A percentile compares a stretch with the other conserved stretches of the same genome.
These are phyloP conservation scores for Closterium sp. DNA, from an alignment of 139 green algal genomes.

Conservation along the genomic window DNA sequence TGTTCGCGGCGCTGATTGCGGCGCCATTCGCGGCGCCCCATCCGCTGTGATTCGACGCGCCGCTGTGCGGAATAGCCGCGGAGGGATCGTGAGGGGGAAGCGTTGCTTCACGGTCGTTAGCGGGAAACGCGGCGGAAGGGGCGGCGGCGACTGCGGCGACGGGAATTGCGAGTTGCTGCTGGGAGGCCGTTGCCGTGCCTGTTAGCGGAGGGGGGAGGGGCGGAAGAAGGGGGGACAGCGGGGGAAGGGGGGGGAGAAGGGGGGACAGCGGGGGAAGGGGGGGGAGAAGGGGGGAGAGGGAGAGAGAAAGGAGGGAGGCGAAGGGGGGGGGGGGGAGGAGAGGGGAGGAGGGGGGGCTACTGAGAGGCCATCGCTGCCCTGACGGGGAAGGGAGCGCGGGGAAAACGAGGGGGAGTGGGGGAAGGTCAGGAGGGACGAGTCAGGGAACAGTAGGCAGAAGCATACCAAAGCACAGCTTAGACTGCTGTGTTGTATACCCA, in stretches of 20 bases:
- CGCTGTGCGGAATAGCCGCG: neutral
- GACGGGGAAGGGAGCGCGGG: too few species aligned
- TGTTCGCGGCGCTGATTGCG: neutral
- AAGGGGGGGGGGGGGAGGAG: neutral
- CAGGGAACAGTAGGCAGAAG: too few species aligned
- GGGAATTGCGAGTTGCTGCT: neutral
- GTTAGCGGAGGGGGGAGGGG: neutral
- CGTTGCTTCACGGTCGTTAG: neutral
- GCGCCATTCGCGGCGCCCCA: neutral
- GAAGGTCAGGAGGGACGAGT: too few species aligned
- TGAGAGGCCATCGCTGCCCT: too few species aligned
- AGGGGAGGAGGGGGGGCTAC: neutral
- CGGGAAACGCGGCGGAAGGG: neutral
- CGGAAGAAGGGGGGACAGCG: neutral
- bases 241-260: too few species aligned
- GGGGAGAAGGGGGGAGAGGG: neutral
- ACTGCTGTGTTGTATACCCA: too few species aligned
- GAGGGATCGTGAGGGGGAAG: neutral
- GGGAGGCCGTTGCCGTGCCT: neutral
- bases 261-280: too few species aligned
- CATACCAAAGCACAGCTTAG: too few species aligned
- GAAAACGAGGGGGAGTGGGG: too few species aligned
- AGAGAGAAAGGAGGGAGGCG: neutral
- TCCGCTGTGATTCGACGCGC: neutral
- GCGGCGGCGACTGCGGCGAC: too few species aligned